Evolutionary conservation across 495 filamentous ascomycete genomes (phyloP).

Genomic region (Penicillium flavigenum): DNA sequence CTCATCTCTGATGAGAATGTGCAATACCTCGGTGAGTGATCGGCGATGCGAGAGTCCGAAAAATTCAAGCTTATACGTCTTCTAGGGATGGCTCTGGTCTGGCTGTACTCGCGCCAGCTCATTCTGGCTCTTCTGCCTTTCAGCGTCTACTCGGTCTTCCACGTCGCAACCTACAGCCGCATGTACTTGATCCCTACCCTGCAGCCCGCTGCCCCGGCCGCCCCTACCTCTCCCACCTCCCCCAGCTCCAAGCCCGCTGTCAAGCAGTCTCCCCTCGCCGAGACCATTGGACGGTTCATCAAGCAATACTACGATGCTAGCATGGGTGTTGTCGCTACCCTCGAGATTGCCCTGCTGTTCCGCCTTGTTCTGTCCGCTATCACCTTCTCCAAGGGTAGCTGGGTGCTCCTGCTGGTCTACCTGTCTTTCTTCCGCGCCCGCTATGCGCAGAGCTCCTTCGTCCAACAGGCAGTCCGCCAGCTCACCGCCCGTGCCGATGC

Average conservation of each 20-base stretch:
- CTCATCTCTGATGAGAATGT: slow-evolving; percentile 89
- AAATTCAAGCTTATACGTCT: slow-evolving; percentile 13
- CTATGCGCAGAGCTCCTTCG: slow-evolving; percentile 86
- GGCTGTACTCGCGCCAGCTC: slow-evolving; percentile 89
- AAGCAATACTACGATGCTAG: slow-evolving; percentile 94
- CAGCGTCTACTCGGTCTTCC: slow-evolving; percentile 96
- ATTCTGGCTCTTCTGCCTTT: slow-evolving; percentile 89
- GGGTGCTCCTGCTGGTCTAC: slow-evolving; percentile 83
- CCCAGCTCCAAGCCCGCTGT: slow-evolving; percentile 54
- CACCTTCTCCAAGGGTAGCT: slow-evolving; percentile 84
- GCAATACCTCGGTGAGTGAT: slow-evolving; percentile 84
- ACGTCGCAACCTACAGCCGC: slow-evolving; percentile 76
- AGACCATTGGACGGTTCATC: slow-evolving; percentile 86
- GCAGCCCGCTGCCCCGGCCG: slow-evolving; percentile 37
- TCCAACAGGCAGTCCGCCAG: slow-evolving; percentile 74
- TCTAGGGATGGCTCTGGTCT: slow-evolving; percentile 88
- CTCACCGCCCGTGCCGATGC: slow-evolving; percentile 75
- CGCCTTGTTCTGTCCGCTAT: slow-evolving; percentile 76
- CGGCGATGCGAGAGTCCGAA: background rate
- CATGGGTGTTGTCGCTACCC: slow-evolving; percentile 75
- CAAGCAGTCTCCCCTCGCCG: slow-evolving; percentile 66
- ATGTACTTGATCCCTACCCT: slow-evolving; percentile 55
- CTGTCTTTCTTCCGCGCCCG: slow-evolving; percentile 88
- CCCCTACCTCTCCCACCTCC: slow-evolving; percentile 57
- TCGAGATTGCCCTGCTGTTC: slow-evolving; percentile 79